Percentiles rank a stretch among this genome's conserved stretches.
These are phyloP conservation scores for Acanthamoeba triangularis DNA, from an alignment of 208 protist species.

Conservation along the genomic window DNA sequence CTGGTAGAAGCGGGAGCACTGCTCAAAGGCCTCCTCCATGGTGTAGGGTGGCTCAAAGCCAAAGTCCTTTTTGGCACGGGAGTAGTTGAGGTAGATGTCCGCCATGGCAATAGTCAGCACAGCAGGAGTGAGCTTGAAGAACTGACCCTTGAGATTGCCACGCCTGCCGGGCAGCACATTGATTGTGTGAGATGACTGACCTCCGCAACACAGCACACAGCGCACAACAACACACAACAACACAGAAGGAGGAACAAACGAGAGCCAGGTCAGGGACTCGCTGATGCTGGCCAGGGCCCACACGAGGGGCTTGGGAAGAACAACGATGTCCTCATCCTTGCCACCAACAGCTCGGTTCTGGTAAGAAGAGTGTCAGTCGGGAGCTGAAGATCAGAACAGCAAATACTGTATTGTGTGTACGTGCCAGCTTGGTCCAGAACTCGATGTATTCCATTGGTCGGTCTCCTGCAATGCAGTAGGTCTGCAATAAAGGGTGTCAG, in stretches of 20 bases:
- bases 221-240: neutral
- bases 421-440: constrained; percentile 20
- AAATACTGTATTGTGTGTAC: neutral
- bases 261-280: constrained; percentile 48
- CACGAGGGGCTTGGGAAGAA: neutral
- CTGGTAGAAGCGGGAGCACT: neutral
- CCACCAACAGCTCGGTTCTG: neutral
- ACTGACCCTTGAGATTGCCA: constrained; percentile 29
- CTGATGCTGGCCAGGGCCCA: constrained; percentile 7
- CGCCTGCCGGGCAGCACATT: constrained; percentile 3
- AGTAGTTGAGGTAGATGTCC: constrained; percentile 76
- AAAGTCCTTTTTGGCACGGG: constrained; percentile 81
- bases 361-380: too few relatives aligned
- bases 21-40: constrained; percentile 75
- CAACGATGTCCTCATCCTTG: neutral
- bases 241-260: neutral
- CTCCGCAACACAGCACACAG: too few relatives aligned
- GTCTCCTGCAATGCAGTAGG: constrained; percentile 50
- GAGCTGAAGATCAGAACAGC: neutral
- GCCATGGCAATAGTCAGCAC: constrained; percentile 7
- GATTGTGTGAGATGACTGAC: too few relatives aligned
- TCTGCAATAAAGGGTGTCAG: neutral
- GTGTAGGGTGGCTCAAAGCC: constrained; percentile 79
- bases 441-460: constrained; percentile 57
- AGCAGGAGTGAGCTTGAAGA: constrained; percentile 30